Evolutionary conservation across 768 basidiomycete genomes (phyloP), one percentile per base, ranked within the genome.

Genomic region (Daedaleopsis sinensis): DNA sequence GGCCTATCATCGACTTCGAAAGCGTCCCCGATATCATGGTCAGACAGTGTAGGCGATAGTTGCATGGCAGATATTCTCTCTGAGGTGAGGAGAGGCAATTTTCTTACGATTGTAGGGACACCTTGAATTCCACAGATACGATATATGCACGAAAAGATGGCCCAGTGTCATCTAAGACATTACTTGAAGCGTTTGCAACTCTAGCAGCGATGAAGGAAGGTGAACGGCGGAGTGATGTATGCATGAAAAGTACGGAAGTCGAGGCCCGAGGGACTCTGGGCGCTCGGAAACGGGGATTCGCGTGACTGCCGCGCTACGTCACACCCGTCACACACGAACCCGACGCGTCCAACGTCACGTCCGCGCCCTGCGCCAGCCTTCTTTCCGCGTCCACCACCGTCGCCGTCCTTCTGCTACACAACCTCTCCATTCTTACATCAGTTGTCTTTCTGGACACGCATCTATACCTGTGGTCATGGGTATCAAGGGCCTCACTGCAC

Each of bases 401-500:
- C 46, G 6, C 10, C 2, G 39, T 42, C 10, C 18, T 47, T 18
- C 18, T 47, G 11, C 46, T 47, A 15, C 46, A 32, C 12, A 13
- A 47, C 55, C 39, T 47, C 46, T 12, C 46, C 15, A 47, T 19
- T 18, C 3, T 47, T n/a, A 11, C 18, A n/a, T 5, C 39, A 32
- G 39, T 42, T 3, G 39, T 50, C 49, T 48, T 24, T 18, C 12
- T 47, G 24, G 18, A 42, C 3, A 42, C 39, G 27, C 27, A 7
- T 32, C 43, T 3, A 32, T 2, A 35, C 24, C 16, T 5, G 2
- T 27, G 19, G 19, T 52, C 6, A 94, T 93, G 92, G 94, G 95
- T 79, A 96, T 97, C 79, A 97, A 97, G 78, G 95, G 97, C 24
- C 82, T 99, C 36, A 98, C 96, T 13, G 90, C 84, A 11, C 82